Base-by-base conservation (phyloP, 305 asterid genomes). In the Plantago lanceolata region DNA sequence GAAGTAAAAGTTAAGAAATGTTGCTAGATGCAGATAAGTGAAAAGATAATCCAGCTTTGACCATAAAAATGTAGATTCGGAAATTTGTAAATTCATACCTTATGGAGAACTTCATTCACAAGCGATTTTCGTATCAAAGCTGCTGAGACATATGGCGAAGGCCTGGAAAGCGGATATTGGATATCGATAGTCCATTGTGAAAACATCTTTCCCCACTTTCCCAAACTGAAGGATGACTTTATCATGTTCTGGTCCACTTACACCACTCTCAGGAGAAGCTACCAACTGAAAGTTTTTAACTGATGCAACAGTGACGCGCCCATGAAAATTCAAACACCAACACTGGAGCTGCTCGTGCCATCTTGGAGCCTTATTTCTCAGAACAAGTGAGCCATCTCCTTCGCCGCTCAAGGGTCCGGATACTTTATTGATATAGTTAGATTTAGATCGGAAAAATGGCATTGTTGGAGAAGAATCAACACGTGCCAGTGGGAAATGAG, bases 321-420 rank as follows among this genome's bases (percentile, higher is more conserved):
- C 96, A 28, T 87, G 95, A 72, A 92, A 92, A 75, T 92, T 92
- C 83, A 92, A 60, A 55, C 98, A 92, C 98, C 98, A 92, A 78
- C 96, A 92, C 72, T 92, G 94, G 65, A 92, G 95, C 82, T 89
- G 98, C 65, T 87, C 92, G 21, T 92, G 94, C 96, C 98, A 92
- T 40, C 98, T 78, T 4, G 96, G 98, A 18, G 86, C 57, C 83
- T 92, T 86, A 72, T 92, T 92, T 67, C 79, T 78, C 80, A 92
- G 66, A 57, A 89, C 83, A 40, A 89, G 85, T 0, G 94, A 60
- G 35, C 74, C 75, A 19, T 76, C 87, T 4, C 49, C 63, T 44
- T 73, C 82, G 75, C 62, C 57, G 33, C 45, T 69, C 68, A 65
- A 45, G 4, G 81, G 73, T 33, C 81, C 76, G 2, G 91, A 78